Percentiles rank a stretch among this genome's conserved stretches.
phyloP scores from a whole-genome alignment of 331 rosid species.

The Malus hybrid region DNA sequence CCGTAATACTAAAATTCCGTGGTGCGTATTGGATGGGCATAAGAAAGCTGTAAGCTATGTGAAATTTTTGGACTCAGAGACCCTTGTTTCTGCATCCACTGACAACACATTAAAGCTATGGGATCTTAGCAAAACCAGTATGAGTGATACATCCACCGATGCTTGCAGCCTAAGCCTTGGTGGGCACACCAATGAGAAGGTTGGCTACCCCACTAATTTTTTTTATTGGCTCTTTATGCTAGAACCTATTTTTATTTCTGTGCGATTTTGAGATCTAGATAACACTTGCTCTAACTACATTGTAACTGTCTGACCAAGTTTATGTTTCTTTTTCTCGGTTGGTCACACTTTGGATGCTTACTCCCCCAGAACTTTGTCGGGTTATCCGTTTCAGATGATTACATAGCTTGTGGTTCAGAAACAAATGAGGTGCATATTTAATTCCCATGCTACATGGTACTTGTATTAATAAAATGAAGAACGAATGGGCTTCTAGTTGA shows the following conservation, averaged over 20 bases:
- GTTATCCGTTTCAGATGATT: slow-evolving; percentile 71
- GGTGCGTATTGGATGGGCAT: slow-evolving; percentile 71
- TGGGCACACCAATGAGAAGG: slow-evolving; percentile 86
- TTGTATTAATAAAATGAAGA: not conserved
- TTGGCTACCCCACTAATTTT: slow-evolving; percentile 13
- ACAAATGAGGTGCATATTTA: slow-evolving; percentile 67
- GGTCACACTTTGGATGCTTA: slow-evolving; percentile 23
- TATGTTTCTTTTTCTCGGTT: slow-evolving; percentile 4
- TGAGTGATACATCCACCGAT: slow-evolving; percentile 45
- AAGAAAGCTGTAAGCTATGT: slow-evolving; percentile 73
- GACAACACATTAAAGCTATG: slow-evolving; percentile 88
- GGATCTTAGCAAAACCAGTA: slow-evolving; percentile 74
- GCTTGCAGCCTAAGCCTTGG: slow-evolving; percentile 67
- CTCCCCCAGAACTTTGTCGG: slow-evolving; percentile 89
- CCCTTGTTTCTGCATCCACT: slow-evolving; percentile 86
- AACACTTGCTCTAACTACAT: slow-evolving; percentile 5
- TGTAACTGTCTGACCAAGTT: slow-evolving; percentile 4
- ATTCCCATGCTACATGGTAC: not conserved
- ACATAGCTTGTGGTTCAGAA: slow-evolving; percentile 96
- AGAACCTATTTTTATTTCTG: not conserved
- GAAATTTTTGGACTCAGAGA: slow-evolving; percentile 76
- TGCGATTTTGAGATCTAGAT: not conserved
- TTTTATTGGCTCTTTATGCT: not conserved
- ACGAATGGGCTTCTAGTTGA: not conserved
- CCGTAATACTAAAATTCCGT: slow-evolving; percentile 59